Evolutionary conservation across 306 rosid genomes (phyloP).

Genomic region (Betula pendula): DNA sequence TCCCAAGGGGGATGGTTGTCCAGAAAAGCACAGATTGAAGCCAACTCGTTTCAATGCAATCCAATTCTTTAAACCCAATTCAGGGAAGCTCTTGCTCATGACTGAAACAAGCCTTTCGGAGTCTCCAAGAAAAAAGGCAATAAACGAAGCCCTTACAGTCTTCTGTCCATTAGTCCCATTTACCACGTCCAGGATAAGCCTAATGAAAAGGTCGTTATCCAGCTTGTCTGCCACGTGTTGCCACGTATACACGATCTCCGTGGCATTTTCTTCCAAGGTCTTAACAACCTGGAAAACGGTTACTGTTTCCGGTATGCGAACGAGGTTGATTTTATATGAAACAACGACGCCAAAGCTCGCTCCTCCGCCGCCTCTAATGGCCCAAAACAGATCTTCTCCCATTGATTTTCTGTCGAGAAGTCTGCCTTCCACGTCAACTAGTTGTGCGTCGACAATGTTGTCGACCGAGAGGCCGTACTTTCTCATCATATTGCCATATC

Average conservation of each 20-base stretch:
- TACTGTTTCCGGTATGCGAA: slow-evolving; percentile 19
- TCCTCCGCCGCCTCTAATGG: slow-evolving; percentile 43
- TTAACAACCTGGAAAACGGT: slow-evolving; percentile 25
- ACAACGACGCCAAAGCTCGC: slow-evolving; percentile 43
- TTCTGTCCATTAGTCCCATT: not conserved
- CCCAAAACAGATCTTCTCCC: slow-evolving; percentile 54
- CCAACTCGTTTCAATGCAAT: slow-evolving; percentile 39
- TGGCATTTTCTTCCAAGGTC: slow-evolving; percentile 18
- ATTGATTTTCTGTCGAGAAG: slow-evolving; percentile 32
- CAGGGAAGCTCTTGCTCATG: slow-evolving; percentile 24
- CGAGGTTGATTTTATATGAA: slow-evolving; percentile 34
- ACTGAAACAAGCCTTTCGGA: slow-evolving; percentile 7
- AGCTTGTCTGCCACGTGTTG: slow-evolving; percentile 27
- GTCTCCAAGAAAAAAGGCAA: slow-evolving; percentile 26
- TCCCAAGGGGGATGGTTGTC: not conserved
- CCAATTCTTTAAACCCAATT: slow-evolving; percentile 23
- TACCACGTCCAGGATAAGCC: slow-evolving; percentile 2
- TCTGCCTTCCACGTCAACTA: slow-evolving; percentile 28
- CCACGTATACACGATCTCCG: slow-evolving; percentile 14
- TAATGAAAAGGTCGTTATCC: slow-evolving; percentile 20
- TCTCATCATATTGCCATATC: slow-evolving; percentile 40
- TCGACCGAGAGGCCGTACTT: slow-evolving; percentile 38
- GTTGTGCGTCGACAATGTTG: slow-evolving; percentile 30
- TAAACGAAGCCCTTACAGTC: slow-evolving; percentile 14
- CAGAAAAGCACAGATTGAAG: slow-evolving; percentile 28